A percentile compares a stretch with the other conserved stretches of the same genome.
Evolutionary conservation across 2,329 filamentous ascomycete genomes (phyloP).

Genomic region (Xylaria sp.): DNA sequence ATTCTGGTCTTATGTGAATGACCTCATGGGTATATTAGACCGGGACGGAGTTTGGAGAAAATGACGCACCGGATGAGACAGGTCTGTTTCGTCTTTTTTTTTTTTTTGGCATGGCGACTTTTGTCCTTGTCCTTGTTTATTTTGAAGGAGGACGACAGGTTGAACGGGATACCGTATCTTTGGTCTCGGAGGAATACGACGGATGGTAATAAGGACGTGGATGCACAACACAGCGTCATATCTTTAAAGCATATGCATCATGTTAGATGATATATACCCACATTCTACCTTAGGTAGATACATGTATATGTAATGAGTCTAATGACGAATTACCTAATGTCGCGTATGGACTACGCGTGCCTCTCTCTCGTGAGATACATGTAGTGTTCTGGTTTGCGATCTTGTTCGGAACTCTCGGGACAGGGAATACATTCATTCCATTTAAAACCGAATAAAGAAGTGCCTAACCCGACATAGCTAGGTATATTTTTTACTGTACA

Average conservation of each 20-base stretch:
- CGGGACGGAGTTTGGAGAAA: slow-evolving; percentile 31
- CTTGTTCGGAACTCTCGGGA: background rate
- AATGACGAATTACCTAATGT: slow-evolving; percentile 17
- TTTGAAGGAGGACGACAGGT: background rate
- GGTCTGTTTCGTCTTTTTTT: slow-evolving; percentile 11
- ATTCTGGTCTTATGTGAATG: slow-evolving; percentile 13
- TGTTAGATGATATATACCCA: slow-evolving; percentile 32
- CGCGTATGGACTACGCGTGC: background rate
- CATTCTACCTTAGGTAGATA: slow-evolving; percentile 19
- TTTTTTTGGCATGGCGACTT: slow-evolving; percentile 6
- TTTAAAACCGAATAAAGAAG: background rate
- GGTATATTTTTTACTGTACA: background rate
- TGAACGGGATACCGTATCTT: slow-evolving; percentile 3
- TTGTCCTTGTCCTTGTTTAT: background rate
- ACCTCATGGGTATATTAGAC: slow-evolving; percentile 19
- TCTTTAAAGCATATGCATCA: slow-evolving; percentile 27
- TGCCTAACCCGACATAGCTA: background rate
- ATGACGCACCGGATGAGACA: slow-evolving; percentile 17
- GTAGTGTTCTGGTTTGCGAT: no score
- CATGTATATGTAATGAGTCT: slow-evolving; percentile 21
- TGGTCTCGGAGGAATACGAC: slow-evolving; percentile 10
- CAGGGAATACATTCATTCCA: background rate
- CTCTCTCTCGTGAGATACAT: background rate
- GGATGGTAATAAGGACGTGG: slow-evolving; percentile 17
- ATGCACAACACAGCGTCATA: slow-evolving; percentile 6